Base-by-base conservation (phyloP, 495 filamentous ascomycete species). In the Diplogelasinospora grovesii region DNA sequence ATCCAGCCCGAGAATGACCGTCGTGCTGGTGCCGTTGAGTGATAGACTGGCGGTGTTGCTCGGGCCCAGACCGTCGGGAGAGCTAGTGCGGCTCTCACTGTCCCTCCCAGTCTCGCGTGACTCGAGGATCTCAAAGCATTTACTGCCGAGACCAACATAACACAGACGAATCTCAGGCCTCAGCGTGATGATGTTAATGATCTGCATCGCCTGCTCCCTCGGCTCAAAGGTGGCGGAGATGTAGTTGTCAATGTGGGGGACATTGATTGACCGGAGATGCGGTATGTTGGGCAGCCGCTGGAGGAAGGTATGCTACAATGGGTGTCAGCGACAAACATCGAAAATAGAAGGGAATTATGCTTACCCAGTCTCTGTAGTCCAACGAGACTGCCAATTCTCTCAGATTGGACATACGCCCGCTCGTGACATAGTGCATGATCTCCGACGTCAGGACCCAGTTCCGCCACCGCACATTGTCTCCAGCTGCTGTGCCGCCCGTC, bases 51-150 rank as follows among this genome's bases (percentile, higher is more conserved):
- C 56, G 8, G 51, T 69, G 3, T 67, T 63, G 2, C n/a, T 68
- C 61, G 19, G 61, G n/a, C n/a, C n/a, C 2, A 67, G 64, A 8
- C 73, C 69, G 20, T 69, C 64, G 14, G 58, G 54, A 5, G 54
- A 56, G 4, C 61, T 64, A 21, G 65, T 63, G 1, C 49, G 50
- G 11, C 35, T 55, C 4, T n/a, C n/a, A n/a, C 43, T 45, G 16
- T 41, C 44, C 25, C 54, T 39, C 30, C 54, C 70, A 36, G 73
- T 62, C 10, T 63, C 62, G 16, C 69, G 70, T 25, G 69, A 70
- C 57, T 96, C 89, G 7, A 89, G 66, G 34, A 96, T 84, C 56
- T 95, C 89, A 53, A 86, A 95, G 61, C 90, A 95, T 59, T 93
- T 95, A 5, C 60, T 64, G 22, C 71, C 65, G 32, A 95, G 75